Evolutionary conservation across 805 yeast species (phyloP).

Genomic region (Phaffomyces antillensis): DNA sequence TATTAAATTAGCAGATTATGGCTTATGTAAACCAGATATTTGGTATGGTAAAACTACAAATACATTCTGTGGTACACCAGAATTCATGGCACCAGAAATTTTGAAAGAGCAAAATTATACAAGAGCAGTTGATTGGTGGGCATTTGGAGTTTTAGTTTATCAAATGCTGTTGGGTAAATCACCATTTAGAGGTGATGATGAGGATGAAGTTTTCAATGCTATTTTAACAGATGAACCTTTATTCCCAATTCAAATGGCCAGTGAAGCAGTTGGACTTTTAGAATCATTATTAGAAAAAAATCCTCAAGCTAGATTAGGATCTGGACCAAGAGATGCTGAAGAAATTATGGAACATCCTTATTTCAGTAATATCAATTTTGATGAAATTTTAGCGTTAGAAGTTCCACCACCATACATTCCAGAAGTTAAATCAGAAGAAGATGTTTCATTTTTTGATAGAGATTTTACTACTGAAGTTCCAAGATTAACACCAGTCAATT

Average conservation of each 20-base stretch:
- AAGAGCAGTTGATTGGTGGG: conserved; percentile 99
- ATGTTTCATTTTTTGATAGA: conserved; percentile 86
- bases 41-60: conserved; percentile 79
- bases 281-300: conserved; percentile 89
- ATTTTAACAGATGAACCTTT: conserved; percentile 93
- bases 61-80: conserved; percentile 99
- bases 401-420: conserved; percentile 90
- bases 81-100: conserved; percentile 98
- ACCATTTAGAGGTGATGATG: conserved; percentile 96
- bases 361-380: conserved; percentile 84
- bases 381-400: conserved; percentile 64
- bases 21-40: conserved; percentile 93
- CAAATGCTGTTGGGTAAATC: conserved; percentile 96
- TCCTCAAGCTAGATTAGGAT: conserved; percentile 76
- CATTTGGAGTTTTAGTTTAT: conserved; percentile 91
- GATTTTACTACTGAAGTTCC: conserved; percentile 95
- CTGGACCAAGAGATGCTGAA: conserved; percentile 80
- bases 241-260: conserved; percentile 95
- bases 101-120: conserved; percentile 88
- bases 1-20: conserved; percentile 94
- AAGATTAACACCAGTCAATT: conserved; percentile 88
- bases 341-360: conserved; percentile 96
- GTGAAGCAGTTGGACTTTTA: conserved; percentile 89
- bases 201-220: conserved; percentile 95
- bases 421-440: conserved; percentile 78